phyloP scores from a whole-genome alignment of 371 early-diverging fungal species.

The Blakeslea trispora region DNA sequence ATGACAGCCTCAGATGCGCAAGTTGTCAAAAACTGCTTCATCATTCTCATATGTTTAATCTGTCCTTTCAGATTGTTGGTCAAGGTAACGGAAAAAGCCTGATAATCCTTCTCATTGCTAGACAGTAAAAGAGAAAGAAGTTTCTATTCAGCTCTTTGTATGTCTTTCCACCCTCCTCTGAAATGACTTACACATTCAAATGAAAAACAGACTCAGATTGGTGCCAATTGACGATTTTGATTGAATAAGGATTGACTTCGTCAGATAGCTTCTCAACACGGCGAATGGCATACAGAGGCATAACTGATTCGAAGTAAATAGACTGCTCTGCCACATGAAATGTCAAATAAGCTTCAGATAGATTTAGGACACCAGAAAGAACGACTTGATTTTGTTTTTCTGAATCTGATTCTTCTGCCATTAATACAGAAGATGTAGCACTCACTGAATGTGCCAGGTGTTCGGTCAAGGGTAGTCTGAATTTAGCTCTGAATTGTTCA shows the following conservation, averaged over 20 bases:
- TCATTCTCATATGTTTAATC: slow-evolving; percentile 72
- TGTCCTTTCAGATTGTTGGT: slow-evolving; percentile 58
- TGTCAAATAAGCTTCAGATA: slow-evolving; percentile 86
- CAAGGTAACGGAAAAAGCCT: slow-evolving; percentile 55
- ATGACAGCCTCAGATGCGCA: slow-evolving; percentile 78
- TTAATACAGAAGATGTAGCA: slow-evolving; percentile 43
- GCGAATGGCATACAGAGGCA: slow-evolving; percentile 90
- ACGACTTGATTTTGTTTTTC: slow-evolving; percentile 7
- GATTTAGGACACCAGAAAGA: slow-evolving; percentile 66
- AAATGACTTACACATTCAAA: slow-evolving; percentile 48
- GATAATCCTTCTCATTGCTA: slow-evolving; percentile 38
- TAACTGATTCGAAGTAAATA: slow-evolving; percentile 61
- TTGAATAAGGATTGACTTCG: slow-evolving; percentile 38
- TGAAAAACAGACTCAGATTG: slow-evolving; percentile 54
- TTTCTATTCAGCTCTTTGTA: not conserved
- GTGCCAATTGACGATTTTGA: slow-evolving; percentile 68
- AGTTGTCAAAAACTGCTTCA: slow-evolving; percentile 81
- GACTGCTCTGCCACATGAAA: slow-evolving; percentile 67
- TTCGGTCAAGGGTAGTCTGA: slow-evolving; percentile 72
- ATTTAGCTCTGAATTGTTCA: slow-evolving; percentile 70
- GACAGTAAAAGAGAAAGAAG: not conserved
- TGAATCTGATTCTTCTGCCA: slow-evolving; percentile 3
- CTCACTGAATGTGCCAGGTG: slow-evolving; percentile 59
- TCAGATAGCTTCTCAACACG: slow-evolving; percentile 79
- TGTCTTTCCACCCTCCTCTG: too few species aligned